Evolutionary conservation across 1,284 basidiomycete genomes (phyloP).

Genomic region (Melampsora larici-populina): DNA sequence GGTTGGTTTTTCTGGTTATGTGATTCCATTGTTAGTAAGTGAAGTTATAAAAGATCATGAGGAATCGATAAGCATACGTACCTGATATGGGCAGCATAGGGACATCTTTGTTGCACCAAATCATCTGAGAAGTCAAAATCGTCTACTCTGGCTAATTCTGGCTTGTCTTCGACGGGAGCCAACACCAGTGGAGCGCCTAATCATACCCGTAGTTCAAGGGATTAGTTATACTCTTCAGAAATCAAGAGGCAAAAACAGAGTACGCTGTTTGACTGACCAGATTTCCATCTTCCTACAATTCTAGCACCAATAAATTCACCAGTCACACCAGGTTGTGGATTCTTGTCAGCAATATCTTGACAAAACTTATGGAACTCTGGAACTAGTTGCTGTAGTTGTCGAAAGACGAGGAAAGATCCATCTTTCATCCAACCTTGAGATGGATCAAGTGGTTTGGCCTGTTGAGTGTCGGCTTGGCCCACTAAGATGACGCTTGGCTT

Average conservation of each 20-base stretch:
- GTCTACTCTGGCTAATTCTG: constrained; percentile 17
- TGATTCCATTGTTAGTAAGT: too few species aligned
- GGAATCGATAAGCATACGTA: too few species aligned
- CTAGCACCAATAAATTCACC: constrained; percentile 41
- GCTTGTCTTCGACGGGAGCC: constrained; percentile 23
- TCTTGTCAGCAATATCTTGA: constrained; percentile 25
- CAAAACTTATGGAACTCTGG: constrained; percentile 41
- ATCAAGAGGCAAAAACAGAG: too few species aligned
- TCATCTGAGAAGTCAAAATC: constrained; percentile 41
- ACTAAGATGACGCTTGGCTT: constrained; percentile 40
- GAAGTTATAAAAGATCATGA: neutral
- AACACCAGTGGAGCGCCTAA: constrained; percentile 36
- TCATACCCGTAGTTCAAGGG: neutral
- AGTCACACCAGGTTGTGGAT: constrained; percentile 10
- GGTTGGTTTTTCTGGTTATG: constrained; percentile 44
- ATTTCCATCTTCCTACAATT: constrained; percentile 44
- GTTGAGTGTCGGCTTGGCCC: constrained; percentile 24
- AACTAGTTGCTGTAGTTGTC: constrained; percentile 36
- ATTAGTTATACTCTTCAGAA: too few species aligned
- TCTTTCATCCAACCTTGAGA: constrained; percentile 30
- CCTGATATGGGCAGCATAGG: constrained; percentile 43
- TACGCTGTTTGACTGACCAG: constrained; percentile 24
- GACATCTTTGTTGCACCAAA: constrained; percentile 29
- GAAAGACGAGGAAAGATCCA: constrained; percentile 33
- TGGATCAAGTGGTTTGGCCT: neutral